Conservation (phyloP, 139 green algal genomes). For the Coelastrella sp. region DNA sequence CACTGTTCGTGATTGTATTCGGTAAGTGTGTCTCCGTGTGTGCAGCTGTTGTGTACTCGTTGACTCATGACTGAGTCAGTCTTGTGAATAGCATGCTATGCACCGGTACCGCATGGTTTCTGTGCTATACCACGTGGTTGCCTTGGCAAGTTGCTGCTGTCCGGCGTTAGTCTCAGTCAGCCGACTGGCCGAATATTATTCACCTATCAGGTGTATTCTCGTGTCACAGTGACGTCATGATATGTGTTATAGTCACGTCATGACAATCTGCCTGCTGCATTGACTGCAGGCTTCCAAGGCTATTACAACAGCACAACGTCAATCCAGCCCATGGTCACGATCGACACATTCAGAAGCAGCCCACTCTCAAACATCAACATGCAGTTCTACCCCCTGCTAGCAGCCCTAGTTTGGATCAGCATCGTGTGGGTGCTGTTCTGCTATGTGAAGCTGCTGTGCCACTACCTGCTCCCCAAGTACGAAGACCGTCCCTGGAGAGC, state of each 20-base stretch:
- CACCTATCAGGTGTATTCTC: too few relatives aligned
- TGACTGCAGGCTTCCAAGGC: slow-evolving; percentile 23
- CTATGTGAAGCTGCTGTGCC: slow-evolving; percentile 54
- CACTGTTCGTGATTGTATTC: slow-evolving; percentile 45
- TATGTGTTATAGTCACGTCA: too few relatives aligned
- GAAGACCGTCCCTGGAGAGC: slow-evolving; percentile 30
- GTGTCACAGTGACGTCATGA: too few relatives aligned
- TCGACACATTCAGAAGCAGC: neutral
- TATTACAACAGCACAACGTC: slow-evolving; percentile 19
- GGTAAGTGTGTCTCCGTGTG: neutral
- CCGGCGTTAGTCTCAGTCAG: too few relatives aligned
- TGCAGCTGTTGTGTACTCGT: too few relatives aligned
- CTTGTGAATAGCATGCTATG: too few relatives aligned
- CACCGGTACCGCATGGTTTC: too few relatives aligned
- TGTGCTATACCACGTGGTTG: too few relatives aligned
- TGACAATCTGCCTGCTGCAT: too few relatives aligned
- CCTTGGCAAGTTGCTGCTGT: too few relatives aligned
- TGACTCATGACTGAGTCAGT: too few relatives aligned
- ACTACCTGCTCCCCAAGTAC: slow-evolving; percentile 40
- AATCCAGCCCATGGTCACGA: slow-evolving; percentile 6
- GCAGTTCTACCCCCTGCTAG: neutral
- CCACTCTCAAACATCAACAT: neutral
- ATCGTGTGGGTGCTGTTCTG: slow-evolving; percentile 52
- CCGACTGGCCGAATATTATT: too few relatives aligned
- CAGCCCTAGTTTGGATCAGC: slow-evolving; percentile 28